A percentile compares a stretch with the other conserved stretches of the same genome.
Evolutionary conservation across 257 asterid species (phyloP).

Genomic region (Capsicum rhomboideum): DNA sequence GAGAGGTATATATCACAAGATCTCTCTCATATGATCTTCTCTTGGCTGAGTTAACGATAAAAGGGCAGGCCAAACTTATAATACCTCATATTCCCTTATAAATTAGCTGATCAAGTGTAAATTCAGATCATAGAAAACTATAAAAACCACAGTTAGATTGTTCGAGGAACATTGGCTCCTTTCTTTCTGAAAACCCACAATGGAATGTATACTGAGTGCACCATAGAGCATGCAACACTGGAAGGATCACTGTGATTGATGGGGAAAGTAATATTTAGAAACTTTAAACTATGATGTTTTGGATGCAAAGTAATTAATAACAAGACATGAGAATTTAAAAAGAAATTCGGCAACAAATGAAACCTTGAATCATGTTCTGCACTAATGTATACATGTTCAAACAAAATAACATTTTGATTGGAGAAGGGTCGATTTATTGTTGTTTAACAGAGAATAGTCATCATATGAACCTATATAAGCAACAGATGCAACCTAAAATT

Average conservation of each 20-base stretch:
- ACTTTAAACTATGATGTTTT: neutral
- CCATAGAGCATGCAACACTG: neutral
- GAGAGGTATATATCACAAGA: neutral
- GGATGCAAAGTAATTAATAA: neutral
- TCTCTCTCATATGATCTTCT: neutral
- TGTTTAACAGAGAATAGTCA: neutral
- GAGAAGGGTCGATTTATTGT: neutral
- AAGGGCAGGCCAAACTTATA: neutral
- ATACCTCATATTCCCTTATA: neutral
- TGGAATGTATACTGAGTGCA: neutral
- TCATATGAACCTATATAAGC: neutral
- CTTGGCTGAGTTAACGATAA: neutral
- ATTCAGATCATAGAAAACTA: neutral
- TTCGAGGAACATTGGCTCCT: neutral
- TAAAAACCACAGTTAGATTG: neutral
- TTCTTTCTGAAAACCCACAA: neutral
- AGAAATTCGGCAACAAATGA: neutral
- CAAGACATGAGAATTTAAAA: neutral
- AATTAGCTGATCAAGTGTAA: neutral
- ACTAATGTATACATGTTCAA: neutral
- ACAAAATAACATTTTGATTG: neutral
- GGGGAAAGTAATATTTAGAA: neutral
- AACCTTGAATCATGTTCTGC: neutral
- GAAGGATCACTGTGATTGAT: neutral
- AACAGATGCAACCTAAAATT: neutral